Evolutionary conservation across 805 yeast species (phyloP).

Genomic region (Cephaloascus albidus): DNA sequence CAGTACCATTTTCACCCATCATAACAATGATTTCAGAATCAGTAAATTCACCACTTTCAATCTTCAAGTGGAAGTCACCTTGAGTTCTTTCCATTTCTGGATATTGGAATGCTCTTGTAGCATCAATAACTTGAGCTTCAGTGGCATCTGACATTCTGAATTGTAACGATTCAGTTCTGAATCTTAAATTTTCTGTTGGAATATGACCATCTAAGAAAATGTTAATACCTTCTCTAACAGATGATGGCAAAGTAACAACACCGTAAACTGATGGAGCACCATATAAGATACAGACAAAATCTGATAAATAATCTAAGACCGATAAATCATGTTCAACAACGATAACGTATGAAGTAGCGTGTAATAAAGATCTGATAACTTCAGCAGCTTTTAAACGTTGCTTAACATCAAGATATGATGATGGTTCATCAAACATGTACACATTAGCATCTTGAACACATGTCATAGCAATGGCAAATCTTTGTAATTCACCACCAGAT

Average conservation of each 20-base stretch:
- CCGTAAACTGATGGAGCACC: constrained; percentile 99
- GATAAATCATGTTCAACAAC: constrained; percentile 99
- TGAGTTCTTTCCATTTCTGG: constrained; percentile 85
- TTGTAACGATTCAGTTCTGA: constrained; percentile 92
- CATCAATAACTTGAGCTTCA: constrained; percentile 68
- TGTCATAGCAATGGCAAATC: constrained; percentile 97
- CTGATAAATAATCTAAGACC: constrained; percentile 93
- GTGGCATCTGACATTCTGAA: constrained; percentile 88
- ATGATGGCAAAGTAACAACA: constrained; percentile 92
- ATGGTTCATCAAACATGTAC: constrained; percentile 99
- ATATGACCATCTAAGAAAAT: constrained; percentile 97
- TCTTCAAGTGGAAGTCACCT: constrained; percentile 86
- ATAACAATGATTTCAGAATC: constrained; percentile 95
- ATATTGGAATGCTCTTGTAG: constrained; percentile 67
- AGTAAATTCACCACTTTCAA: constrained; percentile 84
- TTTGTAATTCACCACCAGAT: constrained; percentile 98
- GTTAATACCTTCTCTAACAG: constrained; percentile 98
- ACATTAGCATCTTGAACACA: constrained; percentile 93
- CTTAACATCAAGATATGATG: constrained; percentile 95
- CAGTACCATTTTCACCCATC: constrained; percentile 99
- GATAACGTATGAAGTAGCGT: constrained; percentile 74
- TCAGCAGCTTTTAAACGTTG: constrained; percentile 97
- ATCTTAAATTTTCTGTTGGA: constrained; percentile 93
- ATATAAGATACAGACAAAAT: constrained; percentile 90
- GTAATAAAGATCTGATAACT: constrained; percentile 79